A percentile compares a stretch with the other conserved stretches of the same genome.
Evolutionary conservation across 1,284 basidiomycete species (phyloP).

Genomic region (Peniophora sp.): DNA sequence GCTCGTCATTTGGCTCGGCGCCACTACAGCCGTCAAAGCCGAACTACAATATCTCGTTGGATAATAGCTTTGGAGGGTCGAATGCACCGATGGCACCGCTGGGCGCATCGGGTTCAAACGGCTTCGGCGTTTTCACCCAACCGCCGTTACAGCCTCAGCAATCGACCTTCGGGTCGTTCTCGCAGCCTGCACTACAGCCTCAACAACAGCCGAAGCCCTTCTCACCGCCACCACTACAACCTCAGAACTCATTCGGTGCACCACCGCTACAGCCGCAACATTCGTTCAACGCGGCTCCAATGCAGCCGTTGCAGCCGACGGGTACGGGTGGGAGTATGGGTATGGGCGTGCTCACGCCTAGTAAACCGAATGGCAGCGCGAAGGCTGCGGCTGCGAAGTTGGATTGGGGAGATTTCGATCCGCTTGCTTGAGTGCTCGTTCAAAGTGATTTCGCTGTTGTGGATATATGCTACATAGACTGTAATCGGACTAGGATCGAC

Average conservation of each 20-base stretch:
- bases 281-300: slow-evolving; percentile 16
- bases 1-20: slow-evolving; percentile 7
- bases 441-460: no score
- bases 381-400: slow-evolving; percentile 34
- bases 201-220: slow-evolving; percentile 10
- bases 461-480: no score
- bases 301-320: slow-evolving; percentile 19
- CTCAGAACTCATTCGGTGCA: slow-evolving; percentile 10
- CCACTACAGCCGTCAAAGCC: slow-evolving; percentile 27
- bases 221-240: slow-evolving; percentile 11
- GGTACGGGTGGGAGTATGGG: slow-evolving; percentile 29
- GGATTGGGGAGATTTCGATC: slow-evolving; percentile 78
- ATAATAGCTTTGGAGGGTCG: slow-evolving; percentile 8
- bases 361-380: slow-evolving; percentile 44
- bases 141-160: slow-evolving; percentile 9
- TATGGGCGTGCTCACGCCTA: slow-evolving; percentile 48
- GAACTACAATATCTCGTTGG: slow-evolving; percentile 45
- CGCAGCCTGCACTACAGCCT: not conserved
- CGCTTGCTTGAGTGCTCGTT: slow-evolving; percentile 33
- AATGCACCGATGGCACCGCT: not conserved
- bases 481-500: no score
- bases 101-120: not conserved
- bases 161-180: no score
- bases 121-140: slow-evolving; percentile 14
- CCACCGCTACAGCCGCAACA: slow-evolving; percentile 20